Percentiles rank a stretch among this genome's conserved stretches.
Conservation (phyloP, 768 basidiomycete genomes). For the Solioccasus polychromus region DNA sequence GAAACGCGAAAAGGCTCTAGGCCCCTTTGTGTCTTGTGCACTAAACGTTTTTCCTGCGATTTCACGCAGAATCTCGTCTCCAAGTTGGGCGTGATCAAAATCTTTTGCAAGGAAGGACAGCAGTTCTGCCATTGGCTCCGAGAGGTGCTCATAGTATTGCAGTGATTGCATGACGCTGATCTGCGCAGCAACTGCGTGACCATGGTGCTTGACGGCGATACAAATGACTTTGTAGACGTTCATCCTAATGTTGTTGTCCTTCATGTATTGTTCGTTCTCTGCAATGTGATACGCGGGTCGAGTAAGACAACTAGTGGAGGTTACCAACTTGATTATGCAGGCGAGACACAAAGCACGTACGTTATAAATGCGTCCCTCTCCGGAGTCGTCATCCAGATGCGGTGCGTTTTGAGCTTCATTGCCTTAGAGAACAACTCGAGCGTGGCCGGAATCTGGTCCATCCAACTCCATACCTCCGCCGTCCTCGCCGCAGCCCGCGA, state of each 20-base stretch:
- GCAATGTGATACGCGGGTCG: slow-evolving; percentile 84
- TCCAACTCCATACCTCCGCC: slow-evolving; percentile 67
- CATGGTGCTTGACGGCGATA: slow-evolving; percentile 87
- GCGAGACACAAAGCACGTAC: slow-evolving; percentile 27
- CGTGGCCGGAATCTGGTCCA: slow-evolving; percentile 66
- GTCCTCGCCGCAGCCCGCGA: slow-evolving; percentile 42
- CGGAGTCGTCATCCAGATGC: slow-evolving; percentile 87
- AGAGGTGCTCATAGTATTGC: slow-evolving; percentile 92
- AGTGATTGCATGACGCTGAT: slow-evolving; percentile 88
- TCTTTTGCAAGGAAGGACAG: slow-evolving; percentile 76
- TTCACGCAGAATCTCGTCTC: slow-evolving; percentile 89
- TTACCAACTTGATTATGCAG: neutral
- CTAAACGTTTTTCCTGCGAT: slow-evolving; percentile 76
- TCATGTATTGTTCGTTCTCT: slow-evolving; percentile 89
- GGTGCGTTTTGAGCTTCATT: slow-evolving; percentile 62
- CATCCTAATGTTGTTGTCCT: slow-evolving; percentile 61
- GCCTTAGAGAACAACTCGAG: slow-evolving; percentile 72
- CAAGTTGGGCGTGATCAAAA: slow-evolving; percentile 85
- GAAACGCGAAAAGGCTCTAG: slow-evolving; percentile 82
- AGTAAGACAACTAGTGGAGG: slow-evolving; percentile 69
- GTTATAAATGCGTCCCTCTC: slow-evolving; percentile 85
- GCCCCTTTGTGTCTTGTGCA: slow-evolving; percentile 82
- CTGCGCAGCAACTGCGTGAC: slow-evolving; percentile 79
- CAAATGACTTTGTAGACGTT: slow-evolving; percentile 90
- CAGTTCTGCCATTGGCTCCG: slow-evolving; percentile 92